Evolutionary conservation across 148 eudicot genomes (phyloP), one percentile per base, ranked within the genome.

Genomic region (Camellia sinensis): DNA sequence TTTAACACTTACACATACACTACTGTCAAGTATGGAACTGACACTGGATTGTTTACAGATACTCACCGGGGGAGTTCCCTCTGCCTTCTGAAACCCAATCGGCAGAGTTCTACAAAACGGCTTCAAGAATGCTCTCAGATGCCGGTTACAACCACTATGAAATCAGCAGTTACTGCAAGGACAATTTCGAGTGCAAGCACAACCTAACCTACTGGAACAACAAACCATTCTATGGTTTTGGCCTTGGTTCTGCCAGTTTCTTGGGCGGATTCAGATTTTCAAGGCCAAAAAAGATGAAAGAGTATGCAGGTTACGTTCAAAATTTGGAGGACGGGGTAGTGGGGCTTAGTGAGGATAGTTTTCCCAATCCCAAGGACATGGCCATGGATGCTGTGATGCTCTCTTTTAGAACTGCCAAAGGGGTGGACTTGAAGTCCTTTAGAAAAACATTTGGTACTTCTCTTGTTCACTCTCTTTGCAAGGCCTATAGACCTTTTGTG

Each of bases 331-430:
- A 79, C 81, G 94, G 92, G 14, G 10, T 48, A 52, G 59, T 21
- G 45, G 83, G 81, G 10, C 48, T 62, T 37, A 63, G 11, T 5
- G 85, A 81, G 46, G 83, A 74, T 76, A 45, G 57, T 43, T 50
- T 53, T 78, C 41, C 69, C 41, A 89, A 88, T 86, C 75, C 63
- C 46, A 89, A 85, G 78, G 99, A 93, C 75, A 82, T 87, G 77
- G 98, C 97, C 46, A 86, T 85, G 92, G 98, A 96, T 84, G 82
- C 87, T 65, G 89, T 93, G 79, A 96, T 96, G 99, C 88, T 96
- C 44, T 92, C 97, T 66, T 85, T 96, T 0, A 93, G 99, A 84
- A 96, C 98, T 57, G 76, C 92, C n/a, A 87, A 83, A 80, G 98
- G 99, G 18, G 82, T 96, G 82, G 95, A 93, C 67, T 79, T 91